Base-by-base conservation (phyloP, 805 yeast genomes). In the Saturnispora quitensis region DNA sequence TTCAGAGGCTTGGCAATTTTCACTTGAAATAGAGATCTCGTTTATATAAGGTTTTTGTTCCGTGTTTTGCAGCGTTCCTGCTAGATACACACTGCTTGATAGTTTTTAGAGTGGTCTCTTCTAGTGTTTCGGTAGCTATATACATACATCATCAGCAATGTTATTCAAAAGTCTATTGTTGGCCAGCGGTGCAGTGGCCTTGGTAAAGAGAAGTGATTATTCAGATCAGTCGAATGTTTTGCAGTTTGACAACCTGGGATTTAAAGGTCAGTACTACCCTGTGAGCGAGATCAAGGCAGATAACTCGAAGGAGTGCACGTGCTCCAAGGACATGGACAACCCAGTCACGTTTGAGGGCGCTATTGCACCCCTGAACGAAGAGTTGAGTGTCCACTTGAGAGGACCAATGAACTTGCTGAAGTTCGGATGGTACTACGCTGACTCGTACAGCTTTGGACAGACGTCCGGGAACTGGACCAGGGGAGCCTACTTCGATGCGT, bases 361-460 rank as follows among this genome's bases (percentile, higher is more conserved):
- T 22, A 78, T 82, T 60, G 68, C 89, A 27, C 93, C 93, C 6
- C 62, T 84, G 40, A 70, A 83, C 62, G 82, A 76, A 58, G 89
- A 81, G 62, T 71, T 85, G 25, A 81, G 89, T 4, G 88, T 85
- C 15, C 93, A 85, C 63, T 78, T 85, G 65, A 76, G 93, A 69
- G 93, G 93, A 44, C 93, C 93, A 9, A 63, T 85, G 54, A 68
- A 74, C 15, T 70, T 85, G 60, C 66, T 69, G 54, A 74, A 77
- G 59, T 85, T 84, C 62, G 90, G 80, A 5, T 81, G 70, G 58
- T 85, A 81, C 62, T 72, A 73, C n/a, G 58, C 81, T 15, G 70
- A 70, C 3, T 62, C 68, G 28, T 81, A 70, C 56, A 59, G 56
- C 1, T 62, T 54, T 31, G 72, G 72, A 33, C 64, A 65, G 33